These are phyloP conservation scores for Neophaeococcomyces aloes DNA, from an alignment of 2,329 filamentous ascomycete genomes.

Conservation along the genomic window DNA sequence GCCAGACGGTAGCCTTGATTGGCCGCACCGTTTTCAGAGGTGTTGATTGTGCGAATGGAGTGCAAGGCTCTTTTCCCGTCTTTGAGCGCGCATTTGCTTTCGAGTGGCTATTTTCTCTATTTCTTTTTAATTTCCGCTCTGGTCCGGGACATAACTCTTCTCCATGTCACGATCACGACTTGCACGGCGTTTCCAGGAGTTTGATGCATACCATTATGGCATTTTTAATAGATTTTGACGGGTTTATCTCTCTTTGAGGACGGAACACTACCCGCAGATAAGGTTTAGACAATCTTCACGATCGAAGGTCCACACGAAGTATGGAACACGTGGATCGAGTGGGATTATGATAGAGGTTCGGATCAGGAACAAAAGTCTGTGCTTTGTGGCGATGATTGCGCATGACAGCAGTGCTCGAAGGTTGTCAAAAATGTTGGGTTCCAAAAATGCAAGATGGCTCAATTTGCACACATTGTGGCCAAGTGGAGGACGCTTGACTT, in stretches of 20 bases:
- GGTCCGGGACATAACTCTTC: not conserved
- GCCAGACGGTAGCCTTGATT: constrained; percentile 5
- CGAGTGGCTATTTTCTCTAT: constrained; percentile 16
- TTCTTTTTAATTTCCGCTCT: constrained; percentile 17
- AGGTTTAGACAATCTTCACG: constrained; percentile 1
- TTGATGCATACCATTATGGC: not conserved
- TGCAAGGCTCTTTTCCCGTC: constrained; percentile 5
- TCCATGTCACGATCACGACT: not conserved
- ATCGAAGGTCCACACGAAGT: constrained; percentile 5
- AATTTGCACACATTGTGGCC: constrained; percentile 4
- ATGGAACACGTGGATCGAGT: constrained; percentile 4
- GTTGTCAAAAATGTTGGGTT: not conserved
- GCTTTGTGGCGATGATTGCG: not conserved
- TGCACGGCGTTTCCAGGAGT: constrained; percentile 3
- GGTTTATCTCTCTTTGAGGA: not conserved
- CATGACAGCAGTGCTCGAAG: not conserved
- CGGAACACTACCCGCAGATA: not conserved
- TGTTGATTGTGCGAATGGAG: not conserved
- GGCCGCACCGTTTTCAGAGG: not conserved
- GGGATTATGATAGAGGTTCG: not conserved
- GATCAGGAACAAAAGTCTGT: not conserved
- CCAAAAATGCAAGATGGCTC: not conserved
- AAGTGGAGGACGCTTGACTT: constrained; percentile 5
- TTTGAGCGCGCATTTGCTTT: constrained; percentile 8
- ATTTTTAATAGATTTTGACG: constrained; percentile 5